phyloP scores from a whole-genome alignment of 495 filamentous ascomycete genomes.

The Venustampulla echinocandica region DNA sequence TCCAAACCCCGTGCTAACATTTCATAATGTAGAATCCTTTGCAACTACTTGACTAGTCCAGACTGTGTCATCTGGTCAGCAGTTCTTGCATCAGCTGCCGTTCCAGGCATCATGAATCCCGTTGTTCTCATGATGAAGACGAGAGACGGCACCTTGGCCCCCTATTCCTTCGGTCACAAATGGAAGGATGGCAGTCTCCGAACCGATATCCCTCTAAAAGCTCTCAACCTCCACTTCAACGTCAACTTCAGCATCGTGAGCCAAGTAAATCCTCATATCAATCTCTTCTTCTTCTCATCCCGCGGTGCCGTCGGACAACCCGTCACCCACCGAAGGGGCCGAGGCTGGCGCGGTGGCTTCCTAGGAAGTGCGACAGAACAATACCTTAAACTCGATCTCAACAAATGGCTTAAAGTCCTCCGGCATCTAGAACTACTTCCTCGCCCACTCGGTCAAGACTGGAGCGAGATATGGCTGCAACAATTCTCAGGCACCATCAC shows the following conservation, averaged over 20 bases:
- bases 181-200: constrained; percentile 95
- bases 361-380: constrained; percentile 86
- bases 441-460: constrained; percentile 87
- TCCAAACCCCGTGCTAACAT: neutral
- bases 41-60: constrained; percentile 88
- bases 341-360: constrained; percentile 94
- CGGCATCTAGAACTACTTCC: constrained; percentile 87
- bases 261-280: constrained; percentile 96
- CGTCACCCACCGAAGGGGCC: constrained; percentile 86
- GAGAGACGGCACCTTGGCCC: constrained; percentile 59
- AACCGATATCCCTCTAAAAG: constrained; percentile 91
- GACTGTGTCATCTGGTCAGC: constrained; percentile 99
- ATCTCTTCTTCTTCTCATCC: constrained; percentile 95
- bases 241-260: constrained; percentile 95
- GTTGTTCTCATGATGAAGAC: constrained; percentile 96
- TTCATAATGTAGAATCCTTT: constrained; percentile 53
- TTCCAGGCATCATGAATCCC: constrained; percentile 91
- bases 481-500: constrained; percentile 91
- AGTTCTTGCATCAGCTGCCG: constrained; percentile 88
- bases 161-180: constrained; percentile 91
- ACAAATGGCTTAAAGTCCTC: constrained; percentile 92
- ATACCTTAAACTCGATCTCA: constrained; percentile 88
- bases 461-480: constrained; percentile 92
- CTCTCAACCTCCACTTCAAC: constrained; percentile 92
- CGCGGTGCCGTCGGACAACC: constrained; percentile 84